Conservation (phyloP, 495 filamentous ascomycete species). For the Podospora pseudoanserina region DNA sequence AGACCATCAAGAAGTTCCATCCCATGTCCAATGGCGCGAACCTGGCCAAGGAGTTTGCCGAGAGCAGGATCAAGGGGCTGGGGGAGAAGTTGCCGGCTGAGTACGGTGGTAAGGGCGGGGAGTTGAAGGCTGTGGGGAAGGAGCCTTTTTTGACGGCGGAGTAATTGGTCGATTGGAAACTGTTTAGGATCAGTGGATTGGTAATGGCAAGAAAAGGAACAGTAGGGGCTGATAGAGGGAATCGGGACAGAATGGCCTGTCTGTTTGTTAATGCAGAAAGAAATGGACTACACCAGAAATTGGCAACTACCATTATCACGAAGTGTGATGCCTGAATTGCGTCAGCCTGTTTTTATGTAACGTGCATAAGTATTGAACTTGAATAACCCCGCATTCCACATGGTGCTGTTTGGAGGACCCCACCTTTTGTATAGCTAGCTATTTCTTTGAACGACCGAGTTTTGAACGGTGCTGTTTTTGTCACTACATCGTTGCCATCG, state of each 20-base stretch:
- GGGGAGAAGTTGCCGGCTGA: slow-evolving; percentile 60
- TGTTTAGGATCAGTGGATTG: background rate
- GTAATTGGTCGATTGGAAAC: slow-evolving; percentile 2
- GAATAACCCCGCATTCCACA: background rate
- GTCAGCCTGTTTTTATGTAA: slow-evolving; percentile 5
- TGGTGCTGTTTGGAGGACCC: background rate
- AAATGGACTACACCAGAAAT: background rate
- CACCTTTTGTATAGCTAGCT: background rate
- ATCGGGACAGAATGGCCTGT: background rate
- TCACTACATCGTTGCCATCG: too few species aligned
- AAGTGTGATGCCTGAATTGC: slow-evolving; percentile 8
- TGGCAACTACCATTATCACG: background rate
- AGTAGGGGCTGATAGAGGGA: background rate
- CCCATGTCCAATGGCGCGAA: slow-evolving; percentile 72
- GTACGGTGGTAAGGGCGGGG: slow-evolving; percentile 69
- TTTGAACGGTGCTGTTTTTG: too few species aligned
- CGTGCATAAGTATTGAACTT: background rate
- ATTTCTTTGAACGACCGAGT: background rate
- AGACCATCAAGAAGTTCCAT: slow-evolving; percentile 82
- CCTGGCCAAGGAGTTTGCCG: slow-evolving; percentile 59
- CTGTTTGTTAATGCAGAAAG: background rate
- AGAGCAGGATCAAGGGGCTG: slow-evolving; percentile 44
- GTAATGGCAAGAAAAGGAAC: background rate
- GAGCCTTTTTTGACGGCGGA: slow-evolving; percentile 24
- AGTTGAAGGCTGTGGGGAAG: slow-evolving; percentile 39